Conservation (phyloP, 75 land plant genomes). For the Picea sitchensis region DNA sequence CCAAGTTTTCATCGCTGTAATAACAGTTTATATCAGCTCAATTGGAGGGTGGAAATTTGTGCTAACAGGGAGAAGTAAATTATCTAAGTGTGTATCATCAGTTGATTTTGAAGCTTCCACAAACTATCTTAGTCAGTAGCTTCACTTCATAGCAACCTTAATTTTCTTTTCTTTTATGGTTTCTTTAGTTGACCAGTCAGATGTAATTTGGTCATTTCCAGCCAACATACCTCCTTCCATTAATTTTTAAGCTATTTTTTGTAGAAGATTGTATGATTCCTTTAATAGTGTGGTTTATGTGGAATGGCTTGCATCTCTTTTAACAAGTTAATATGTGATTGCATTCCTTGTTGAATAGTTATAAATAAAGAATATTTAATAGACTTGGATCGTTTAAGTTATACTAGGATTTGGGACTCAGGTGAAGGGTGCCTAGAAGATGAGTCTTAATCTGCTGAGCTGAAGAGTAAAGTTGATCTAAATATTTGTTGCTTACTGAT, state of each 20-base stretch:
- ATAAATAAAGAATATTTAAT: no score
- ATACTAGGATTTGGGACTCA: no score
- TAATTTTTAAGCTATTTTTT: background rate
- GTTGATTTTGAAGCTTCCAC: background rate
- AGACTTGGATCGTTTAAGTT: background rate
- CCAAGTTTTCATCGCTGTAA: no score
- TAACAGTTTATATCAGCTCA: no score
- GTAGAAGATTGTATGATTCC: background rate
- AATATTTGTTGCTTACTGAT: background rate
- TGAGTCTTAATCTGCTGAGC: background rate
- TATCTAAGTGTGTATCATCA: background rate
- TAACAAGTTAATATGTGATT: no score
- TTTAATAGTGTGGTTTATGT: no score
- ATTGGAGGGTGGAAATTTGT: no score
- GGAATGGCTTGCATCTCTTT: no score
- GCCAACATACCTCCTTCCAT: background rate
- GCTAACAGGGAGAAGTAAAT: no score
- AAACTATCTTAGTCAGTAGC: background rate
- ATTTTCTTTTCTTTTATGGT: background rate
- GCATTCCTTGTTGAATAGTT: no score
- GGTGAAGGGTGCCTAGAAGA: background rate
- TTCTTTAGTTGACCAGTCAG: background rate
- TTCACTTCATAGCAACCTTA: background rate
- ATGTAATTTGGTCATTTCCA: background rate
- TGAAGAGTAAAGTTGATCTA: background rate